A percentile compares a stretch with the other conserved stretches of the same genome.
Evolutionary conservation across 768 basidiomycete species (phyloP).

Genomic region (Lentinula sp.): DNA sequence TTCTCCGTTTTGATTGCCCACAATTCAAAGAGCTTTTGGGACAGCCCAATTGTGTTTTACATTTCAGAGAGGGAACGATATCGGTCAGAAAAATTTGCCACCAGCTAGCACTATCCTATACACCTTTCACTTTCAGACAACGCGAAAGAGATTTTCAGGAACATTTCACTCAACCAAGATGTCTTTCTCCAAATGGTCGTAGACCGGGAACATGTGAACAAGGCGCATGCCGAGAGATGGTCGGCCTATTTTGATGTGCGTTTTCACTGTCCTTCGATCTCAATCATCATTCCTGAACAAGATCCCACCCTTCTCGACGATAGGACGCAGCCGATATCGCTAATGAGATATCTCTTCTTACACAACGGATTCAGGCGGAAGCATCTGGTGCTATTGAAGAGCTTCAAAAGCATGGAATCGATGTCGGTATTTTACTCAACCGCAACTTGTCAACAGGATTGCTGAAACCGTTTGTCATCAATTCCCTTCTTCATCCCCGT

Average conservation of each 20-base stretch:
- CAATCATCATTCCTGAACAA: background rate
- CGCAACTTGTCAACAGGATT: background rate
- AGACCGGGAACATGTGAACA: constrained; percentile 33
- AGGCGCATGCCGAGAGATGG: constrained; percentile 22
- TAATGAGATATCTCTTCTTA: constrained; percentile 9
- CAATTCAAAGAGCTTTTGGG: background rate
- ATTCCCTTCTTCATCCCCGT: background rate
- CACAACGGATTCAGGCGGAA: constrained; percentile 9
- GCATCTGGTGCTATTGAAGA: constrained; percentile 6
- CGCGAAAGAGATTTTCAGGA: constrained; percentile 62
- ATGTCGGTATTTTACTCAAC: background rate
- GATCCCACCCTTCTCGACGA: background rate
- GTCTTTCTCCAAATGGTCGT: constrained; percentile 39
- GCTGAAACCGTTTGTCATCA: background rate
- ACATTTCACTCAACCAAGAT: constrained; percentile 55
- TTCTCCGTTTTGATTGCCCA: background rate
- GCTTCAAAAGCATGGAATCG: background rate
- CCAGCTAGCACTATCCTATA: background rate
- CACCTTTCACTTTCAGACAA: constrained; percentile 31
- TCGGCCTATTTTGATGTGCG: constrained; percentile 20
- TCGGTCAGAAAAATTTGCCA: constrained; percentile 37
- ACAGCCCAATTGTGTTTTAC: constrained; percentile 73
- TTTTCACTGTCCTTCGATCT: background rate
- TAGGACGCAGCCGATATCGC: constrained; percentile 1
- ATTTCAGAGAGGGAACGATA: constrained; percentile 68